Evolutionary conservation across 768 basidiomycete genomes (phyloP).

Genomic region (Phanerochaete carnosa): DNA sequence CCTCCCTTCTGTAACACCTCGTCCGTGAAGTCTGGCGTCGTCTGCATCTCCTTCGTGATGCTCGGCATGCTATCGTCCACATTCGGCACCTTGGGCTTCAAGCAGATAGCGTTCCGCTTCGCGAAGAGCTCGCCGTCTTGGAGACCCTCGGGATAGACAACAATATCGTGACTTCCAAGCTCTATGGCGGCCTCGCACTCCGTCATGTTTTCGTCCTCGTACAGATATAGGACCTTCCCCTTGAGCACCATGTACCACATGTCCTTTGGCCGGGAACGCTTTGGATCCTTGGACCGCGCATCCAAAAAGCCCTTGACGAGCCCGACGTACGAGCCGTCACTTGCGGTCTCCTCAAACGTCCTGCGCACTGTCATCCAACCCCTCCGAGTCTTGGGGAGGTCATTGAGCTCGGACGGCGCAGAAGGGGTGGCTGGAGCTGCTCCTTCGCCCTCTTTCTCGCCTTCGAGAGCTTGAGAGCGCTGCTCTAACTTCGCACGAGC

Average conservation of each 20-base stretch:
- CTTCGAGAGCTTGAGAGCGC: slow-evolving; percentile 16
- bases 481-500: slow-evolving; percentile 22
- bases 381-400: slow-evolving; percentile 63
- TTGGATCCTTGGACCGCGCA: slow-evolving; percentile 80
- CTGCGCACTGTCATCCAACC: slow-evolving; percentile 83
- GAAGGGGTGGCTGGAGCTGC: slow-evolving; percentile 27
- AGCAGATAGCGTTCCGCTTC: slow-evolving; percentile 84
- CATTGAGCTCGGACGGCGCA: slow-evolving; percentile 38
- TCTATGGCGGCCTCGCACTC: slow-evolving; percentile 93
- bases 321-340: slow-evolving; percentile 73
- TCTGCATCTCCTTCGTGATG: slow-evolving; percentile 50
- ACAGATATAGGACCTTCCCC: slow-evolving; percentile 86
- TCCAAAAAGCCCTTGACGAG: slow-evolving; percentile 79
- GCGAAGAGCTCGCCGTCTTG: slow-evolving; percentile 89
- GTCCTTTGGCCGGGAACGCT: slow-evolving; percentile 81
- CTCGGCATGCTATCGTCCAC: slow-evolving; percentile 41
- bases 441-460: slow-evolving; percentile 23
- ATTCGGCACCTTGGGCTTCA: slow-evolving; percentile 47
- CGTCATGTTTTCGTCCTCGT: slow-evolving; percentile 87
- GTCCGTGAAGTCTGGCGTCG: slow-evolving; percentile 25
- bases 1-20: slow-evolving; percentile 24
- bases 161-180: slow-evolving; percentile 72
- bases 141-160: slow-evolving; percentile 70
- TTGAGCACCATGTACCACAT: slow-evolving; percentile 93
- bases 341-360: slow-evolving; percentile 65